phyloP scores from a whole-genome alignment of 768 basidiomycete species.

The Leucocoprinus birnbaumii region DNA sequence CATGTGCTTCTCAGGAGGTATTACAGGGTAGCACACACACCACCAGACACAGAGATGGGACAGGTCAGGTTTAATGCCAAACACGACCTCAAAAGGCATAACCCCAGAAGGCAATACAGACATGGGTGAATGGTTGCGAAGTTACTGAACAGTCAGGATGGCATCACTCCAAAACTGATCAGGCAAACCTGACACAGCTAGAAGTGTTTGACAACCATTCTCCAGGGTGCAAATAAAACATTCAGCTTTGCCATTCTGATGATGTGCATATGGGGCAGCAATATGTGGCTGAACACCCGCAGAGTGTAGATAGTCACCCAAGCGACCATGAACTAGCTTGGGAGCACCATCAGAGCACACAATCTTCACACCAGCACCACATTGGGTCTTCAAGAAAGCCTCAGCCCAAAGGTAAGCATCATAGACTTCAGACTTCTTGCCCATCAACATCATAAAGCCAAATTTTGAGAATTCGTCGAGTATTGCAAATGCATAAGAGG shows the following conservation, averaged over 20 bases:
- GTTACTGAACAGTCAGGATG: conserved; percentile 16
- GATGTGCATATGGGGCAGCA: conserved; percentile 26
- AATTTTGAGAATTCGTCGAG: conserved; percentile 20
- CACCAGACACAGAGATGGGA: conserved; percentile 26
- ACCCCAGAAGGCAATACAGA: conserved; percentile 17
- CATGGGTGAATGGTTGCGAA: conserved; percentile 21
- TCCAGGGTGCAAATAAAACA: conserved; percentile 24
- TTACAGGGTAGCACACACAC: conserved; percentile 20
- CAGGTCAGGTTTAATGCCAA: conserved; percentile 22
- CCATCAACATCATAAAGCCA: conserved; percentile 12
- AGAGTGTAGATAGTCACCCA: not conserved
- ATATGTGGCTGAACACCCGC: conserved; percentile 21
- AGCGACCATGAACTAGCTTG: not conserved
- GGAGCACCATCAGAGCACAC: not conserved
- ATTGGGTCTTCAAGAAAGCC: not conserved
- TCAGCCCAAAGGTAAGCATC: not conserved
- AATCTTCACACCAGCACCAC: not conserved
- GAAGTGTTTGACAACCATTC: conserved; percentile 18
- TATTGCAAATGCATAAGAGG: conserved; percentile 15
- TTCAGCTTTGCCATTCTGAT: conserved; percentile 29
- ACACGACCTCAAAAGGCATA: conserved; percentile 19
- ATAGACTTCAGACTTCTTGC: conserved; percentile 4
- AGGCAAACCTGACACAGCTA: conserved; percentile 21
- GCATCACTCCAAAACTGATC: conserved; percentile 22
- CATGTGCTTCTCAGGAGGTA: conserved; percentile 17